Evolutionary conservation across 2,329 filamentous ascomycete species (phyloP).

Genomic region (Dactylonectria estremocensis): DNA sequence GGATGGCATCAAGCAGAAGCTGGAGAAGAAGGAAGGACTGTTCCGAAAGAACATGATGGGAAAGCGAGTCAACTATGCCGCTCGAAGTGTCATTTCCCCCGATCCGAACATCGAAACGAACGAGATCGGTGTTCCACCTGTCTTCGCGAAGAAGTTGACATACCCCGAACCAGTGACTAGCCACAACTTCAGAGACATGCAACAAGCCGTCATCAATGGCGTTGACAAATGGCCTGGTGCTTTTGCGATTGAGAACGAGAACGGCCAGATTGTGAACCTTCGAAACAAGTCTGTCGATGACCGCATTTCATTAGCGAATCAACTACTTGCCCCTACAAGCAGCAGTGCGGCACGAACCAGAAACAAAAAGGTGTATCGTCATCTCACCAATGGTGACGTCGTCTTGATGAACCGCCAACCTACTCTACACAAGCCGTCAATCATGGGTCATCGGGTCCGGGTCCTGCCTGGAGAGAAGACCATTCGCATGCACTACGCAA

Average conservation of each 20-base stretch:
- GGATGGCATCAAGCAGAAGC: constrained; percentile 96
- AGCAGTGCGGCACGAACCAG: constrained; percentile 81
- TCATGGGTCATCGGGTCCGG: constrained; percentile 96
- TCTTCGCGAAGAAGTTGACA: constrained; percentile 95
- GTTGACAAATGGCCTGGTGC: constrained; percentile 95
- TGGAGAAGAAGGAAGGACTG: constrained; percentile 98
- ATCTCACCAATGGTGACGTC: constrained; percentile 96
- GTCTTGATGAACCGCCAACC: constrained; percentile 99
- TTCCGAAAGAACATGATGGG: constrained; percentile 99
- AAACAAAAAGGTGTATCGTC: constrained; percentile 97
- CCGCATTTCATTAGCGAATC: constrained; percentile 90
- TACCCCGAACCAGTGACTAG: constrained; percentile 98
- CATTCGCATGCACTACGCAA: constrained; percentile 99
- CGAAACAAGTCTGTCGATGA: constrained; percentile 91
- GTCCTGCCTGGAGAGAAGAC: constrained; percentile 96
- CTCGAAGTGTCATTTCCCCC: constrained; percentile 96
- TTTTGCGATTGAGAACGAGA: constrained; percentile 94
- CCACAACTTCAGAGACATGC: constrained; percentile 96
- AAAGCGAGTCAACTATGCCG: constrained; percentile 98
- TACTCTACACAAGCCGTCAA: constrained; percentile 97
- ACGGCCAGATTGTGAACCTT: constrained; percentile 90
- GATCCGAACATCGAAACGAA: constrained; percentile 99
- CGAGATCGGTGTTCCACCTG: constrained; percentile 98
- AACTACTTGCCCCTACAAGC: constrained; percentile 88
- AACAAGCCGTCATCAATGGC: constrained; percentile 96